Base-by-base conservation (phyloP, 805 yeast species). In the Starmerella roubikii region DNA sequence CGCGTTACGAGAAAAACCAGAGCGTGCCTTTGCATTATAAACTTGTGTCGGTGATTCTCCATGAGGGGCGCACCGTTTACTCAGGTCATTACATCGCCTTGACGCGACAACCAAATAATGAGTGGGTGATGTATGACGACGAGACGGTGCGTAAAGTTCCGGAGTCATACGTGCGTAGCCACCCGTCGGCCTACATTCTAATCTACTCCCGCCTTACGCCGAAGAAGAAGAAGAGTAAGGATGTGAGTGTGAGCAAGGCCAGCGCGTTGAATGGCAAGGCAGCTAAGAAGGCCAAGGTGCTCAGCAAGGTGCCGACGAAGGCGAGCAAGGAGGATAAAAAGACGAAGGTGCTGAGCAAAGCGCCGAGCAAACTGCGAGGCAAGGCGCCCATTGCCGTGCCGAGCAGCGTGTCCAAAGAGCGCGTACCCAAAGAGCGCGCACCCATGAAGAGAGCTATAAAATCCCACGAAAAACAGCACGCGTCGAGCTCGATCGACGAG, bases 101-200 rank as follows among this genome's bases (percentile, higher is more conserved):
- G 55, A 82, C 94, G 55, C 72, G 79, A 46, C 95, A 86, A 59
- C 94, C 96, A 1, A 91, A 82, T 59, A 88, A 85, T 2, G 61
- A 78, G 2, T 91, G 97, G 98, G 77, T 84, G 22, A 77, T 84
- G 9, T 91, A 88, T 58, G 97, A 91, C 56, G 98, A 91, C 56
- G 98, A 91, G 53, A 74, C 78, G 53, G 75, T 83, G 49, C 79
- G 82, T 53, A 67, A 66, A 42, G 75, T 82, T 38, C 67, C 77
- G 26, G 91, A 82, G 52, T 67, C 72, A 40, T 74, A 71, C 32
- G 94, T 83, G 3, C 64, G 84, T 47, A 72, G 73, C 48, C 94
- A 88, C 53, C 81, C 88, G 12, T 74, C 84, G 27, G 97, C 97
- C 4, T 91, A 91, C 60, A 86, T 86, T 44, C 67, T 91, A 58